phyloP scores from a whole-genome alignment of 2,329 filamentous ascomycete genomes.

The Scytalidium lignicola region DNA sequence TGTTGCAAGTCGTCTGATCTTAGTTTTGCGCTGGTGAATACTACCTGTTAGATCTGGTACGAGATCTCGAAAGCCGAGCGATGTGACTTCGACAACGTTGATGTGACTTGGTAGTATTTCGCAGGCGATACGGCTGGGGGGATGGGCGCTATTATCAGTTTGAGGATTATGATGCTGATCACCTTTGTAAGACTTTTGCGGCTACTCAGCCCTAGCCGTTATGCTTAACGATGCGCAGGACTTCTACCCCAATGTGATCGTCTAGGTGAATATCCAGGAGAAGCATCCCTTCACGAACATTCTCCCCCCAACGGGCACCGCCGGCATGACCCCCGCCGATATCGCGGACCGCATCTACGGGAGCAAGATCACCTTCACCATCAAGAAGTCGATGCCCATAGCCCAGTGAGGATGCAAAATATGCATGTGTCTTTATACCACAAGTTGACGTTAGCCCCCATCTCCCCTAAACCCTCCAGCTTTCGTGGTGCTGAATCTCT shows the following conservation, averaged over 20 bases:
- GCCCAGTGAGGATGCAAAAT: conserved; percentile 48
- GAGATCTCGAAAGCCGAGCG: too few species aligned
- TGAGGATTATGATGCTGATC: conserved; percentile 32
- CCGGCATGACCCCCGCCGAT: conserved; percentile 28
- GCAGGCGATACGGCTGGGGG: too few species aligned
- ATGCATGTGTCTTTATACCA: conserved; percentile 41
- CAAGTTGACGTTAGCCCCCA: conserved; percentile 14
- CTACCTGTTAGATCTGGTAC: too few species aligned
- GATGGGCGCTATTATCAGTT: too few species aligned
- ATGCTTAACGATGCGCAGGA: conserved; percentile 16
- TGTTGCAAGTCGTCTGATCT: too few species aligned
- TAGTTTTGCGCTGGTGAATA: too few species aligned
- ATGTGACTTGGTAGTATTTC: too few species aligned
- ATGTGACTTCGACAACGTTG: too few species aligned
- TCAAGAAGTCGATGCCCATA: conserved; percentile 43
- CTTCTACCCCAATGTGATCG: conserved; percentile 29
- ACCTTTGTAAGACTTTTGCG: conserved; percentile 28
- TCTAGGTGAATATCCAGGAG: conserved; percentile 26
- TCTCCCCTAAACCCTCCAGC: conserved; percentile 5
- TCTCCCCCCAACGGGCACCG: conserved; percentile 23
- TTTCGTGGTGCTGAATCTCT: too few species aligned
- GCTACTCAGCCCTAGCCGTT: neutral
- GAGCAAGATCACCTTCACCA: conserved; percentile 42
- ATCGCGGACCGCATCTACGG: conserved; percentile 38
- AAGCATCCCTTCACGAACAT: conserved; percentile 32